Base-by-base conservation (phyloP, 345 rosid species). In the Eucalyptus guilfoylei region DNA sequence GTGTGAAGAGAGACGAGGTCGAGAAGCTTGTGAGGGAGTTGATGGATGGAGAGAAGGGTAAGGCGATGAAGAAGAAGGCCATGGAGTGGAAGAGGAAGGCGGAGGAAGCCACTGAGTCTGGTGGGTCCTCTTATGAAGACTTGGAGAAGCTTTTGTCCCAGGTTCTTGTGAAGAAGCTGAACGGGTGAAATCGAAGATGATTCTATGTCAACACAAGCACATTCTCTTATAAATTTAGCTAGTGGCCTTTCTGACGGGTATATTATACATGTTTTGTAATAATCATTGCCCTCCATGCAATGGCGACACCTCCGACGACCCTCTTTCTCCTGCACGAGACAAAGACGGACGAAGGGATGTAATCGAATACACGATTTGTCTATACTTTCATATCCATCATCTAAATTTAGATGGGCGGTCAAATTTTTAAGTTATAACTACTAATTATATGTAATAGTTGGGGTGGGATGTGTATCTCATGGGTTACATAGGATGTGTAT, bases 1-100 rank as follows among this genome's bases (percentile, higher is more conserved):
- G 92, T 37, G 94, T 90, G 15, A 93, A 86, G 87, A 90, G 94
- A 55, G 92, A 90, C 15, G 89, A 87, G 69, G 93, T 94, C 12
- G 89, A 93, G 86, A 86, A 14, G 17, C 88, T 90, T 49, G 93
- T 93, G 50, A 91, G 62, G 64, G 92, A 93, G 67, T 11, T 91
- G 14, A 91, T 94, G 91, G 95, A 89, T 4, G 94, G 93, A 47
- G 91, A 87, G 48, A 88, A 72, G 7, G 91, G 92, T 26, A 67
- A 62, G 62, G 88, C 44, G 34, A 86, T 93, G 90, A 93, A 85
- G 87, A 89, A 88, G 86, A 90, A 44, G 76, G 91, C 90, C 30
- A 11, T 45, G 87, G 91, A 80, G 76, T 92, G 94, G 94, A 90
- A 91, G 72, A 81, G 47, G 50, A 60, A 48, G 72, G 95, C 93